Conservation (phyloP, 768 basidiomycete species). For the Boletus rubropictus region DNA sequence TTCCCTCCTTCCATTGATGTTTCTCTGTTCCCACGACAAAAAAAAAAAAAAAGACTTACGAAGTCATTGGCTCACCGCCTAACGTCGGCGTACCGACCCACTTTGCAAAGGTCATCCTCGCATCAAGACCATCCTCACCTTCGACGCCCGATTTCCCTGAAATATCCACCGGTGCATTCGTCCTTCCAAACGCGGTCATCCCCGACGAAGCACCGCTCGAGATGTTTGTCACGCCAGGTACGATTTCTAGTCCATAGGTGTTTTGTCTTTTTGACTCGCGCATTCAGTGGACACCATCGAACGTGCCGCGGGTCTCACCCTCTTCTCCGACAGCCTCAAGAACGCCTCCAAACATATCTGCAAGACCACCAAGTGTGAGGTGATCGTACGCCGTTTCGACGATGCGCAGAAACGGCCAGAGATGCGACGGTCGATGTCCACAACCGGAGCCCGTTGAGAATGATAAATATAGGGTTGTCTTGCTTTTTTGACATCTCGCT, state of each 20-base stretch:
- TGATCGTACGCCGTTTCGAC: slow-evolving; percentile 86
- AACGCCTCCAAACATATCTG: slow-evolving; percentile 77
- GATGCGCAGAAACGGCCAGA: slow-evolving; percentile 71
- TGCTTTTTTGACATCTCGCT: slow-evolving; percentile 7
- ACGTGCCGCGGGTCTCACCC: slow-evolving; percentile 75
- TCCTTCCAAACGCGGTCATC: slow-evolving; percentile 91
- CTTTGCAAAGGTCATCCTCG: slow-evolving; percentile 92
- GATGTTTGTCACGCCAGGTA: slow-evolving; percentile 79
- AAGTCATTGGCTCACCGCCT: slow-evolving; percentile 91
- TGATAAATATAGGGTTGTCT: too few relatives aligned
- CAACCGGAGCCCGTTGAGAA: slow-evolving; percentile 15
- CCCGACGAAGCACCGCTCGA: slow-evolving; percentile 77
- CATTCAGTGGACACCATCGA: slow-evolving; percentile 84
- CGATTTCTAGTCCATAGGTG: not conserved
- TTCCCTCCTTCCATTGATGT: not conserved
- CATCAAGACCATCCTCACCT: slow-evolving; percentile 69
- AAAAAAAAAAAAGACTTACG: slow-evolving; percentile 61
- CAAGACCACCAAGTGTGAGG: slow-evolving; percentile 80
- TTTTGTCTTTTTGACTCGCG: not conserved
- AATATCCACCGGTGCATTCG: slow-evolving; percentile 87
- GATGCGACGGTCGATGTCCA: slow-evolving; percentile 47
- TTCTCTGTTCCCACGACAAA: not conserved
- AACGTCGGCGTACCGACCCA: slow-evolving; percentile 94
- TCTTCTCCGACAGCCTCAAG: slow-evolving; percentile 85
- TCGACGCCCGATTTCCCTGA: slow-evolving; percentile 66